Conservation (phyloP, 768 basidiomycete species). For the Serpula lacrymans region DNA sequence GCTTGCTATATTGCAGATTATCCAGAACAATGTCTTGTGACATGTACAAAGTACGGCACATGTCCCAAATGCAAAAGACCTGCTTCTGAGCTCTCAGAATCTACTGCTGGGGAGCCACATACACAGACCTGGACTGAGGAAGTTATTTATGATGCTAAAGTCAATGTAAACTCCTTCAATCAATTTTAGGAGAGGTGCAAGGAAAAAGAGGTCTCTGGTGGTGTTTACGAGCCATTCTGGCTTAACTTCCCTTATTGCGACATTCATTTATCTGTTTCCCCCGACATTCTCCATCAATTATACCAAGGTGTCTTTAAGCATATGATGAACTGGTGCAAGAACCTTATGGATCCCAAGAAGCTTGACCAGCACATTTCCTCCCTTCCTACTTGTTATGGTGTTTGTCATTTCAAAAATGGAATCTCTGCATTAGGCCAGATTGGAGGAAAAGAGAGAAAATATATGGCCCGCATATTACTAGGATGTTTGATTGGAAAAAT, state of each 20-base stretch:
- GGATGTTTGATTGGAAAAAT: constrained; percentile 2
- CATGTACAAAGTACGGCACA: too few species aligned
- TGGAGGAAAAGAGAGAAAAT: constrained; percentile 5
- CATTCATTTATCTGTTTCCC: constrained; percentile 36
- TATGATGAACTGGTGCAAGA: too few species aligned
- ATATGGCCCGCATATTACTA: constrained; percentile 12
- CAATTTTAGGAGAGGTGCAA: too few species aligned
- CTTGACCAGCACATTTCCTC: too few species aligned
- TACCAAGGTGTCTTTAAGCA: constrained; percentile 47
- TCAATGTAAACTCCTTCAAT: too few species aligned
- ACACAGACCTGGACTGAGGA: too few species aligned
- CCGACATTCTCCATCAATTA: constrained; percentile 43
- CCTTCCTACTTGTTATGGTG: constrained; percentile 12
- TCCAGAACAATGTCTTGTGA: constrained; percentile 41
- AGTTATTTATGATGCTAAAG: too few species aligned
- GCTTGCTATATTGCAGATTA: constrained; percentile 38
- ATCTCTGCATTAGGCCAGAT: constrained; percentile 4
- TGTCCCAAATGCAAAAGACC: too few species aligned
- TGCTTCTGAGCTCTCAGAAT: too few species aligned
- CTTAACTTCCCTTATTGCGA: constrained; percentile 32
- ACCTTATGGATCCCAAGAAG: too few species aligned
- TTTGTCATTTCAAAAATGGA: constrained; percentile 8
- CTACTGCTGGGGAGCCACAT: constrained; percentile 5
- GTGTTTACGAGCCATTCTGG: constrained; percentile 35
- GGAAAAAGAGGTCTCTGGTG: constrained; percentile 6